A percentile compares a stretch with the other conserved stretches of the same genome.
These are phyloP conservation scores for Cronartium ribicola DNA, from an alignment of 1,284 basidiomycete genomes.

Conservation along the genomic window DNA sequence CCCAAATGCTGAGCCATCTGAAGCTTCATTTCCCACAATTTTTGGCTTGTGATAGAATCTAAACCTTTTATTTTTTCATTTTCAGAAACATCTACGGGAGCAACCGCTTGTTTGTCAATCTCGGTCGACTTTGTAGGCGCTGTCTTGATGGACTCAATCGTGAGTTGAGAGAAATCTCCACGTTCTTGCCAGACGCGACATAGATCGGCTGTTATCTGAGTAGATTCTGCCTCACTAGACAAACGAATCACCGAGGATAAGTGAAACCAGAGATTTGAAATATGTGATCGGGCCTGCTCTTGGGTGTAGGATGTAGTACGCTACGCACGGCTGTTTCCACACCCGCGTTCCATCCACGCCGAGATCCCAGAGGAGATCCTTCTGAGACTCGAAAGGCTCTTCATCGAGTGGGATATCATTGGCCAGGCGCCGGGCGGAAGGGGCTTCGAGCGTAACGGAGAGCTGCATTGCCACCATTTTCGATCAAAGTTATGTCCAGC, in stretches of 20 bases:
- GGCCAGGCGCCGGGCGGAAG: constrained; percentile 18
- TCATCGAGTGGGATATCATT: constrained; percentile 28
- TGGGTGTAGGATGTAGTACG: neutral
- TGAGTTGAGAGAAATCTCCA: constrained; percentile 39
- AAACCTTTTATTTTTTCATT: neutral
- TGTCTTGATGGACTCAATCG: constrained; percentile 20
- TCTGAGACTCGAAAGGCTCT: constrained; percentile 10
- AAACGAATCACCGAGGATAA: neutral
- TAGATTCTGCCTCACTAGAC: constrained; percentile 18
- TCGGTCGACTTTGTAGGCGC: neutral
- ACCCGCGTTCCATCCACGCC: constrained; percentile 16
- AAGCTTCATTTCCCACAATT: constrained; percentile 41
- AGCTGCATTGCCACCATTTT: constrained; percentile 12
- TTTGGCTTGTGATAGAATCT: constrained; percentile 23
- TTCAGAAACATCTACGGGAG: neutral
- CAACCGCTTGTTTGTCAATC: constrained; percentile 12
- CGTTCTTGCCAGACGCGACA: constrained; percentile 35
- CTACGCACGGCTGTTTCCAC: constrained; percentile 34
- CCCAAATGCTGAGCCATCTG: constrained; percentile 34
- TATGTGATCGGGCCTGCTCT: neutral
- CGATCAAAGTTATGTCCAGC: neutral
- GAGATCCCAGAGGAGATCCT: constrained; percentile 38
- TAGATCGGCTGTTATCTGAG: constrained; percentile 13
- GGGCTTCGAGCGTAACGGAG: constrained; percentile 22
- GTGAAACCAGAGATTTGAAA: neutral